phyloP scores from a whole-genome alignment of 2,329 filamentous ascomycete genomes.

The Scopulariopsis brevicaulis region DNA sequence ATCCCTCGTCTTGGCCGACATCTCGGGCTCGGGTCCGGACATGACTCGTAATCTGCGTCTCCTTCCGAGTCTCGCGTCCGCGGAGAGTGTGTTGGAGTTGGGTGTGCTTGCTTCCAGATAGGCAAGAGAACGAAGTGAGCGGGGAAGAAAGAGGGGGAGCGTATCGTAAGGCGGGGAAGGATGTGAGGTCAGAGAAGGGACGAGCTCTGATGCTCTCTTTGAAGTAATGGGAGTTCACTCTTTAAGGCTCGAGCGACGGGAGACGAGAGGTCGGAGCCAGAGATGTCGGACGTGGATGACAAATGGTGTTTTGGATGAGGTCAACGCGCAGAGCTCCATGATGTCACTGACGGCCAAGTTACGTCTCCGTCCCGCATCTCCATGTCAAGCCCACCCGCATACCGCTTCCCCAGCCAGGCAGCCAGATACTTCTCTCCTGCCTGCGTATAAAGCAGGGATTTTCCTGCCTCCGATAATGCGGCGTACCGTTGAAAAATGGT shows the following conservation, averaged over 20 bases:
- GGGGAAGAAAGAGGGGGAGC: neutral
- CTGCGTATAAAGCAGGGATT: no score
- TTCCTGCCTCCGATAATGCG: no score
- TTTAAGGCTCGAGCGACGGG: no score
- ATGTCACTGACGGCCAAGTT: neutral
- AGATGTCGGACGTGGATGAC: neutral
- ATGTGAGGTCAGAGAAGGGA: neutral
- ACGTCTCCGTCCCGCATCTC: neutral
- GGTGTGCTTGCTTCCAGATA: neutral
- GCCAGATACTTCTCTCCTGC: neutral
- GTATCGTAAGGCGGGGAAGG: neutral
- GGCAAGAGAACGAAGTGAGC: neutral
- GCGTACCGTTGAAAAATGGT: no score
- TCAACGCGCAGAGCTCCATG: neutral
- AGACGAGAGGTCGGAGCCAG: neutral
- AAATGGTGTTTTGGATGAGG: neutral
- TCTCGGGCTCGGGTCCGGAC: constrained; percentile 15
- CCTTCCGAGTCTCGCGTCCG: neutral
- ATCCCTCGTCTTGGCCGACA: constrained; percentile 62
- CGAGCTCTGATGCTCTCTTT: neutral
- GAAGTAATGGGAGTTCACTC: no score
- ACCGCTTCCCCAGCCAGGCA: neutral
- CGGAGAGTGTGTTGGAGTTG: neutral
- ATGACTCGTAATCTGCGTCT: neutral
- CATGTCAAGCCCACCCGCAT: neutral